Evolutionary conservation across 2,329 filamentous ascomycete genomes (phyloP).

Genomic region (Fusarium oxysporum): DNA sequence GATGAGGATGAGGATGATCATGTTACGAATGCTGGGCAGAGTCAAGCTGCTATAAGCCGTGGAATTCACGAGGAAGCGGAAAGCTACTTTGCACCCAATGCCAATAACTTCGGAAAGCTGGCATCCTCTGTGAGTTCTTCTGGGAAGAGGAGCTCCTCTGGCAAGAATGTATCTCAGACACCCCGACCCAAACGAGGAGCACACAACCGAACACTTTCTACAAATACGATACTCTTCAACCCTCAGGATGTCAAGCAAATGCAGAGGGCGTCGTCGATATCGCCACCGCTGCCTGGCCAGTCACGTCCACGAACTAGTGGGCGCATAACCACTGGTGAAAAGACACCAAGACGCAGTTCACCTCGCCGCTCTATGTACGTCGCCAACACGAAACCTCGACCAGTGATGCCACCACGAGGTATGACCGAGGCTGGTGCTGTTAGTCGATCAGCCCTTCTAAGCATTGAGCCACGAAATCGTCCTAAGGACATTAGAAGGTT

Average conservation of each 20-base stretch:
- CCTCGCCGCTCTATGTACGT: constrained; percentile 59
- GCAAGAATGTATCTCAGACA: constrained; percentile 47
- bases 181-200: constrained; percentile 54
- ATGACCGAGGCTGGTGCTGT: constrained; percentile 52
- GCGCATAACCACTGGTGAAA: constrained; percentile 47
- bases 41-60: constrained; percentile 43
- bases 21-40: constrained; percentile 55
- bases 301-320: constrained; percentile 55
- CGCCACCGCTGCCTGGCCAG: constrained; percentile 50
- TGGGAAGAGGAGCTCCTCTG: constrained; percentile 46
- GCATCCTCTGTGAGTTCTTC: constrained; percentile 51
- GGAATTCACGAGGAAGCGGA: constrained; percentile 51
- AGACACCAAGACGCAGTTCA: constrained; percentile 59
- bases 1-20: constrained; percentile 76
- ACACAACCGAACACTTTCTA: constrained; percentile 81
- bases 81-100: constrained; percentile 67
- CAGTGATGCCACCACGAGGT: constrained; percentile 62
- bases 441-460: constrained; percentile 61
- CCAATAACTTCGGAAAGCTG: constrained; percentile 54
- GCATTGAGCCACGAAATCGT: constrained; percentile 60
- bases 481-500: constrained; percentile 56
- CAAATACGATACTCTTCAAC: constrained; percentile 86
- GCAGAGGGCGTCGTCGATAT: constrained; percentile 57
- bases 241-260: constrained; percentile 63
- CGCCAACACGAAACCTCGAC: constrained; percentile 65